Conservation (phyloP, 164 flowering plant species). For the Stephania yunnanensis region DNA sequence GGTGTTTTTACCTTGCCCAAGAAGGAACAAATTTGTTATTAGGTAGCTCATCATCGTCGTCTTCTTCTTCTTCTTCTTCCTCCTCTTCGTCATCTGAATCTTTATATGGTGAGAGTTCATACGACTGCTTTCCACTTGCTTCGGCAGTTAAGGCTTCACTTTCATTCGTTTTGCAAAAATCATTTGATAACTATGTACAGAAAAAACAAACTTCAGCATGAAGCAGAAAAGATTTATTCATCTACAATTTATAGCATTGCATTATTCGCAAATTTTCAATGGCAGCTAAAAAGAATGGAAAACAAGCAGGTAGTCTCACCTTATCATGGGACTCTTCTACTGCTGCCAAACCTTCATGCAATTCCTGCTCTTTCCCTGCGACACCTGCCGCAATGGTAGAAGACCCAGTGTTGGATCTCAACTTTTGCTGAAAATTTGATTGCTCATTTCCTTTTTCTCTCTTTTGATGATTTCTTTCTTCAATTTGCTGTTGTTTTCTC, state of each 20-base stretch:
- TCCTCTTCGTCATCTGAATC: constrained; percentile 88
- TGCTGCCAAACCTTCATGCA: constrained; percentile 19
- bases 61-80: constrained; percentile 61
- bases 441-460: constrained; percentile 21
- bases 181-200: constrained; percentile 26
- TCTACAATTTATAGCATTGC: too few species aligned
- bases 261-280: neutral
- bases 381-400: constrained; percentile 10
- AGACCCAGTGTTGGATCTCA: constrained; percentile 19
- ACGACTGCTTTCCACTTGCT: constrained; percentile 42
- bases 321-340: constrained; percentile 19
- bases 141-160: constrained; percentile 9
- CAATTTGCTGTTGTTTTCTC: constrained; percentile 31
- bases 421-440: constrained; percentile 14
- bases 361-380: constrained; percentile 13
- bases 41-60: constrained; percentile 27
- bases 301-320: constrained; percentile 26
- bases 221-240: neutral
- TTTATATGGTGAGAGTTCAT: constrained; percentile 85
- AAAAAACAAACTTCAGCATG: constrained; percentile 1
- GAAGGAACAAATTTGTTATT: constrained; percentile 58
- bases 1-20: constrained; percentile 71
- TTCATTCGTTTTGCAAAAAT: constrained; percentile 16
- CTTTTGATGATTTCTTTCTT: constrained; percentile 22
- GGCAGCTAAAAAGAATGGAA: neutral